Percentiles rank a stretch among this genome's conserved stretches.
phyloP scores from a whole-genome alignment of 306 rosid genomes.

The Carpinus fangiana region DNA sequence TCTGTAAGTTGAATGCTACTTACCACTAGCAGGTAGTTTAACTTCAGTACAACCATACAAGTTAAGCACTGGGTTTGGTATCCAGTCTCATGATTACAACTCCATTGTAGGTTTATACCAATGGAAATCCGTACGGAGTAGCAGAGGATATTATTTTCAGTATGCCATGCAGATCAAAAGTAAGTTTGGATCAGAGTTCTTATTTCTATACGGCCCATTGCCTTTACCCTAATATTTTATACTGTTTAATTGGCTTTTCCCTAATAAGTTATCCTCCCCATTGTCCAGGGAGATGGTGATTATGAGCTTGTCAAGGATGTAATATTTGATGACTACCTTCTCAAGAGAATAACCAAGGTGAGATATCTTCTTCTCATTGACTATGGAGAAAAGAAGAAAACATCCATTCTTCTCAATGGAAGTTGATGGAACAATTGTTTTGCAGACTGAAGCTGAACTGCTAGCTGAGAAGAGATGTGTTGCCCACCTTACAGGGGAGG shows the following conservation, averaged over 20 bases:
- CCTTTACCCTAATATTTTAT: not conserved
- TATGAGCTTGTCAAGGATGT: constrained; percentile 86
- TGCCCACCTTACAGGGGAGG: constrained; percentile 97
- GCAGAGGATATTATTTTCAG: constrained; percentile 90
- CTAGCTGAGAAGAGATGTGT: constrained; percentile 94
- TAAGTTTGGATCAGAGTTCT: constrained; percentile 32
- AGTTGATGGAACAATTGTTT: not conserved
- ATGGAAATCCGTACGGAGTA: constrained; percentile 91
- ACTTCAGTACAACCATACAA: not conserved
- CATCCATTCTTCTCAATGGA: not conserved
- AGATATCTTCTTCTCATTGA: constrained; percentile 3
- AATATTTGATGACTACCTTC: constrained; percentile 74
- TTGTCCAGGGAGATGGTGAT: constrained; percentile 84
- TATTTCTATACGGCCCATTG: constrained; percentile 15
- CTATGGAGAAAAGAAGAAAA: not conserved
- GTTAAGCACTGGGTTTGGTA: constrained; percentile 16
- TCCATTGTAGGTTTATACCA: constrained; percentile 67
- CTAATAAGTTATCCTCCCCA: not conserved
- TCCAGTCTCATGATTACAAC: constrained; percentile 19
- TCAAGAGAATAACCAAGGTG: constrained; percentile 68
- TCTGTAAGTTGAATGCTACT: not conserved
- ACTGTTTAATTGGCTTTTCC: not conserved
- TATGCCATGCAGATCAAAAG: constrained; percentile 97
- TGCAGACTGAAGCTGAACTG: constrained; percentile 93
- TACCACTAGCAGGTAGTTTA: not conserved